phyloP scores from a whole-genome alignment of 129 eudicot genomes.

The Calendula officinalis region DNA sequence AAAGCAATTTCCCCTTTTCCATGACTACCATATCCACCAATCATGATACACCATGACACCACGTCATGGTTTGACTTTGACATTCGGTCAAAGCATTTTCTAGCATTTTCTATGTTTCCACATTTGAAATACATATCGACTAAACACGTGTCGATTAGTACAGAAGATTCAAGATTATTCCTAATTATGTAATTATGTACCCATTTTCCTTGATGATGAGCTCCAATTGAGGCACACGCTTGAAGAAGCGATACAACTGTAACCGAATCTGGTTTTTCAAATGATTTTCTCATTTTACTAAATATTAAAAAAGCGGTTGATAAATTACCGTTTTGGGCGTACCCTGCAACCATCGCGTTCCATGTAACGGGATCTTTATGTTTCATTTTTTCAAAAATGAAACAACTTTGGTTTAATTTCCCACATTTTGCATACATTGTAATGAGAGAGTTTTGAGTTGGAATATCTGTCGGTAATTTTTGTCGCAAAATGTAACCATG shows the following conservation, averaged over 20 bases:
- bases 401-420: conserved; percentile 39
- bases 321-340: conserved; percentile 72
- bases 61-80: conserved; percentile 52
- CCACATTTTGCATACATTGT: conserved; percentile 84
- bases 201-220: conserved; percentile 81
- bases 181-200: conserved; percentile 65
- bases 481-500: conserved; percentile 69
- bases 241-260: conserved; percentile 83
- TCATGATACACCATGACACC: conserved; percentile 80
- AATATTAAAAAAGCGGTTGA: conserved; percentile 47
- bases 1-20: conserved; percentile 83
- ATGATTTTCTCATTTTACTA: conserved; percentile 60
- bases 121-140: conserved; percentile 96
- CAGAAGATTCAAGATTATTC: conserved; percentile 45
- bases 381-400: conserved; percentile 55
- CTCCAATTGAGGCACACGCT: conserved; percentile 88
- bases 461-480: conserved; percentile 42
- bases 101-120: conserved; percentile 65
- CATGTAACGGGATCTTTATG: conserved; percentile 75
- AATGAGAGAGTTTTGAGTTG: conserved; percentile 76
- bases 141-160: conserved; percentile 64
- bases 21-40: conserved; percentile 89
- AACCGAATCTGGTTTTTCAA: conserved; percentile 62
- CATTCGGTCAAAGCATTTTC: conserved; percentile 72
- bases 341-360: conserved; percentile 80